A percentile compares a stretch with the other conserved stretches of the same genome.
phyloP scores from a whole-genome alignment of 1,284 basidiomycete genomes.

The Microbotryum lychnidis-dioicae region DNA sequence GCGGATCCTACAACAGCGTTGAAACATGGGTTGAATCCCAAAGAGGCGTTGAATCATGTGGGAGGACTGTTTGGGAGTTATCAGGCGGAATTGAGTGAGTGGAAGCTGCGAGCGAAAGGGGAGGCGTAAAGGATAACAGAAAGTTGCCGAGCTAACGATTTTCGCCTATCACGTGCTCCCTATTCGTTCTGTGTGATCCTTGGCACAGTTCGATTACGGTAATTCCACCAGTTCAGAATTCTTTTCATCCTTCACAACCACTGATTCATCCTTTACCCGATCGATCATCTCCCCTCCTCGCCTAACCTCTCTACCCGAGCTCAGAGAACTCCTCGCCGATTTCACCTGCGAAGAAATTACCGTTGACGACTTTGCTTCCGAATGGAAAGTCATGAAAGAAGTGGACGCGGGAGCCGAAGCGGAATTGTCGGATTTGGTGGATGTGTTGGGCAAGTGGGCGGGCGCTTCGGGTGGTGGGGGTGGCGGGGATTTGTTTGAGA shows the following conservation, averaged over 20 bases:
- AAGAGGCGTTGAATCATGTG: slow-evolving; percentile 25
- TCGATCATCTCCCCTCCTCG: neutral
- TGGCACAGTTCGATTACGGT: neutral
- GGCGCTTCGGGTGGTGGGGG: neutral
- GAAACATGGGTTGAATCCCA: slow-evolving; percentile 27
- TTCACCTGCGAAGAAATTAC: slow-evolving; percentile 26
- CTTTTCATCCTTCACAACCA: neutral
- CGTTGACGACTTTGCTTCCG: slow-evolving; percentile 23
- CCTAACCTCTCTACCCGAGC: too few species aligned
- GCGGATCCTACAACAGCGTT: slow-evolving; percentile 17
- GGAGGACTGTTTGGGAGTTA: slow-evolving; percentile 22
- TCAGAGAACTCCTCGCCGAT: slow-evolving; percentile 28
- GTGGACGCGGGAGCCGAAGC: slow-evolving; percentile 32
- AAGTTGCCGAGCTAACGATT: neutral
- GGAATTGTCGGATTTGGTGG: slow-evolving; percentile 25
- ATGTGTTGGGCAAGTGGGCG: slow-evolving; percentile 29
- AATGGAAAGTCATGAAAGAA: slow-evolving; percentile 32
- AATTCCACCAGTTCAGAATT: neutral
- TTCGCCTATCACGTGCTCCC: neutral
- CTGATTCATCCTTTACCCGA: neutral
- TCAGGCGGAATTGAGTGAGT: slow-evolving; percentile 27
- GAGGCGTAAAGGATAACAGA: neutral
- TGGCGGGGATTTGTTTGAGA: neutral
- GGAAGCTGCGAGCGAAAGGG: too few species aligned
- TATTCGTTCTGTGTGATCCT: neutral